phyloP scores from a whole-genome alignment of 139 green algal species.

The Klebsormidium nitens region DNA sequence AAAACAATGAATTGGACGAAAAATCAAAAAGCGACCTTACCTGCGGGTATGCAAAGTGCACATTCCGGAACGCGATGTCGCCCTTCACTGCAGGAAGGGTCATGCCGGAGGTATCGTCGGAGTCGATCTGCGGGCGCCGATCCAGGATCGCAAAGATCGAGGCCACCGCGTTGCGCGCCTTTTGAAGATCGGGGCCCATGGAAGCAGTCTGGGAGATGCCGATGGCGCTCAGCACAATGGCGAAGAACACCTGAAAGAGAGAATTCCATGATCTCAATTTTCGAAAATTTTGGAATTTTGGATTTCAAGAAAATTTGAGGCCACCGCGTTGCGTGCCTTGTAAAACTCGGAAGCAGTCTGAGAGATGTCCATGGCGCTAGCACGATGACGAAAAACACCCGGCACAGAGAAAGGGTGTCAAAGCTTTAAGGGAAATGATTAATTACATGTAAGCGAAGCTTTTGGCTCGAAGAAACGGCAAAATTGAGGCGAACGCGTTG shows the following conservation, averaged over 20 bases:
- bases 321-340: background rate
- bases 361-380: background rate
- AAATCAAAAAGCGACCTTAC: background rate
- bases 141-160: conserved; percentile 27
- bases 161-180: conserved; percentile 15
- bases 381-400: background rate
- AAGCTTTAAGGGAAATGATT: background rate
- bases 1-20: background rate
- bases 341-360: background rate
- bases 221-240: conserved; percentile 28
- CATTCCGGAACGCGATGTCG: conserved; percentile 52
- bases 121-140: conserved; percentile 22
- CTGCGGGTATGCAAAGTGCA: conserved; percentile 74
- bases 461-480: conserved; percentile 10
- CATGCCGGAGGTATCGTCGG: conserved; percentile 11
- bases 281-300: no score
- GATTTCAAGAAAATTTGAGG: background rate
- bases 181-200: conserved; percentile 25
- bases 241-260: conserved; percentile 26
- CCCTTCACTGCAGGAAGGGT: conserved; percentile 38
- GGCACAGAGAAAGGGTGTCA: background rate
- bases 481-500: conserved; percentile 20
- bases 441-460: conserved; percentile 7
- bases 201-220: conserved; percentile 30
- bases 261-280: background rate